Percentiles rank a stretch among this genome's conserved stretches.
Evolutionary conservation across 192 early-diverging fungal species (phyloP).

Genomic region (Podochytrium sp.): DNA sequence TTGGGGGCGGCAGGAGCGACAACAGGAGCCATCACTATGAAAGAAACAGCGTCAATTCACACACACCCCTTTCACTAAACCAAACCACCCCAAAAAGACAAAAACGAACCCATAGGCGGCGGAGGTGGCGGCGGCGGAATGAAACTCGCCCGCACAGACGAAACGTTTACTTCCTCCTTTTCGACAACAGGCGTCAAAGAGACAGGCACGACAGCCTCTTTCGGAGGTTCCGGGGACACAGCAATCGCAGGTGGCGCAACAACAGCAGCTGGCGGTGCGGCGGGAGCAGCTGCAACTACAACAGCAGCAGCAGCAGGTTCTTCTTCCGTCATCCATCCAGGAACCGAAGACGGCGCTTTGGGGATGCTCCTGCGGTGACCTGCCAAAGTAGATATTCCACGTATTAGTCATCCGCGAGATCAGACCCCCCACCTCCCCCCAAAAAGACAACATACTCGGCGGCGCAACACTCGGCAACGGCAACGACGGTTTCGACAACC

Average conservation of each 20-base stretch:
- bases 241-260: conserved; percentile 12
- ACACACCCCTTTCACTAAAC: not conserved
- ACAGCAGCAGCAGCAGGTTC: conserved; percentile 12
- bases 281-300: not conserved
- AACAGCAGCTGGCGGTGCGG: conserved; percentile 44
- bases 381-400: not conserved
- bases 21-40: not conserved
- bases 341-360: not conserved
- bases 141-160: too few species aligned
- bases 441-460: not conserved
- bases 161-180: not conserved
- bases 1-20: not conserved
- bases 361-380: not conserved
- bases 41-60: not conserved
- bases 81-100: not conserved
- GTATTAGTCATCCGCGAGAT: not conserved
- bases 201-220: not conserved
- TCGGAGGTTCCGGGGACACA: not conserved
- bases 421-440: not conserved
- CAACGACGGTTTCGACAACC: not conserved
- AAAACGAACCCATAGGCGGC: not conserved
- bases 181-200: not conserved
- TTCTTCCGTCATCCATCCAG: conserved; percentile 19
- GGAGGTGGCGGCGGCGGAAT: conserved; percentile 24
- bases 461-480: not conserved